These are phyloP conservation scores for Panaeolus cyanescens DNA, from an alignment of 768 basidiomycete genomes.

Conservation along the genomic window DNA sequence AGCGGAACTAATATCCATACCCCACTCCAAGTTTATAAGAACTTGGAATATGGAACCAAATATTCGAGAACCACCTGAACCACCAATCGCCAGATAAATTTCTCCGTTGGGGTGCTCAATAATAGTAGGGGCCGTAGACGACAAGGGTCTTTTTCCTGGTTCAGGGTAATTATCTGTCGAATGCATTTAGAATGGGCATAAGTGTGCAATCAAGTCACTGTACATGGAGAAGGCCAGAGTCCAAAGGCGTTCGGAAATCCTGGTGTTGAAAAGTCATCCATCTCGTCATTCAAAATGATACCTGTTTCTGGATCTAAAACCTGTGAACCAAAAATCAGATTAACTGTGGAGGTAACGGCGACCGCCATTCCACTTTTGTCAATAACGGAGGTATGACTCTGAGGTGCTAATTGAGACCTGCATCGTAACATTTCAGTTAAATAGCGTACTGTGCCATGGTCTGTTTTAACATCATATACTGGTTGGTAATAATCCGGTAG, in stretches of 20 bases:
- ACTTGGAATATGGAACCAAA: slow-evolving; percentile 80
- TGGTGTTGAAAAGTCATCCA: slow-evolving; percentile 93
- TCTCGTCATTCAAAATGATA: slow-evolving; percentile 90
- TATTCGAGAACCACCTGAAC: slow-evolving; percentile 86
- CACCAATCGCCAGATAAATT: slow-evolving; percentile 76
- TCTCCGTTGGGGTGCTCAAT: slow-evolving; percentile 76
- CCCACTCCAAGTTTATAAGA: slow-evolving; percentile 80
- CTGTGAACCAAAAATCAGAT: slow-evolving; percentile 85
- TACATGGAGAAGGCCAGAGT: slow-evolving; percentile 80
- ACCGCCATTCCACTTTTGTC: slow-evolving; percentile 90
- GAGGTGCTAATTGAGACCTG: slow-evolving; percentile 6
- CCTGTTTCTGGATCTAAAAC: slow-evolving; percentile 89
- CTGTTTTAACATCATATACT: slow-evolving; percentile 70
- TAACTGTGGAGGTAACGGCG: slow-evolving; percentile 85
- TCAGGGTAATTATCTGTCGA: slow-evolving; percentile 82
- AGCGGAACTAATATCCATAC: slow-evolving; percentile 74
- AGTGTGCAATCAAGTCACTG: slow-evolving; percentile 16
- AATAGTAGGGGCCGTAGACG: slow-evolving; percentile 82
- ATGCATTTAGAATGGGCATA: not conserved
- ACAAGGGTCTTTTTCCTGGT: slow-evolving; percentile 86
- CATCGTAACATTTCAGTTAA: not conserved
- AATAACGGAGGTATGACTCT: slow-evolving; percentile 86
- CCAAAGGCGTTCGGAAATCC: slow-evolving; percentile 85
- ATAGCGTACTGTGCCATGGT: slow-evolving; percentile 84
- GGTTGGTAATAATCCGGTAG: slow-evolving; percentile 82